Conservation (phyloP, 495 filamentous ascomycete genomes). For the Penicillium canescens region DNA sequence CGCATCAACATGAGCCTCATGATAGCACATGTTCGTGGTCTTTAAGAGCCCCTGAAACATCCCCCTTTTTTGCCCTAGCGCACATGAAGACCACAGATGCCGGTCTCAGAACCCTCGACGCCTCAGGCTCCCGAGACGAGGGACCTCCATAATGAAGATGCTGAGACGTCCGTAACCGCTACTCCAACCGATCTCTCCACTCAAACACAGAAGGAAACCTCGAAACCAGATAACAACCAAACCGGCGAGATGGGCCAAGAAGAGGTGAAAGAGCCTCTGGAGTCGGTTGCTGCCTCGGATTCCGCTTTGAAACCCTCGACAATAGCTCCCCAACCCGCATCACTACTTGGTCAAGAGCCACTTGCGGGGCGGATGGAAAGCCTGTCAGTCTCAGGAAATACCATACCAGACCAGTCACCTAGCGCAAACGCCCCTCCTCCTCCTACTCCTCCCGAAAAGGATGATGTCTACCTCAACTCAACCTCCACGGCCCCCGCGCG, state of each 20-base stretch:
- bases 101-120: conserved; percentile 31
- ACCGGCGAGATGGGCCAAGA: conserved; percentile 19
- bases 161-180: conserved; percentile 5
- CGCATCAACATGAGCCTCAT: conserved; percentile 27
- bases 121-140: conserved; percentile 27
- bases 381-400: conserved; percentile 34
- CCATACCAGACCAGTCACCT: conserved; percentile 16
- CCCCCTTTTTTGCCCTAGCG: conserved; percentile 56
- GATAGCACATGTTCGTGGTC: conserved; percentile 3
- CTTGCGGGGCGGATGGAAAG: conserved; percentile 34
- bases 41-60: conserved; percentile 28
- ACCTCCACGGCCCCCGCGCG: conserved; percentile 59
- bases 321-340: conserved; percentile 6
- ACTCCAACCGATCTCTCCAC: conserved; percentile 15
- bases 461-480: conserved; percentile 62
- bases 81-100: conserved; percentile 41
- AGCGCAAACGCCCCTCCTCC: conserved; percentile 31
- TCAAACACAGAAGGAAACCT: conserved; percentile 24
- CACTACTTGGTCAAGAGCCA: conserved; percentile 22
- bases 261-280: conserved; percentile 3
- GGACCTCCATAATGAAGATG: conserved; percentile 22
- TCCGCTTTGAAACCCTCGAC: conserved; percentile 6
- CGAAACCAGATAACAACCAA: conserved; percentile 9
- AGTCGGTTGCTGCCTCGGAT: background rate
- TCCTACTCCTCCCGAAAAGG: conserved; percentile 47